A percentile compares a stretch with the other conserved stretches of the same genome.
phyloP scores from a whole-genome alignment of 2,329 filamentous ascomycete genomes.

The Phyllosticta paracitricarpa region DNA sequence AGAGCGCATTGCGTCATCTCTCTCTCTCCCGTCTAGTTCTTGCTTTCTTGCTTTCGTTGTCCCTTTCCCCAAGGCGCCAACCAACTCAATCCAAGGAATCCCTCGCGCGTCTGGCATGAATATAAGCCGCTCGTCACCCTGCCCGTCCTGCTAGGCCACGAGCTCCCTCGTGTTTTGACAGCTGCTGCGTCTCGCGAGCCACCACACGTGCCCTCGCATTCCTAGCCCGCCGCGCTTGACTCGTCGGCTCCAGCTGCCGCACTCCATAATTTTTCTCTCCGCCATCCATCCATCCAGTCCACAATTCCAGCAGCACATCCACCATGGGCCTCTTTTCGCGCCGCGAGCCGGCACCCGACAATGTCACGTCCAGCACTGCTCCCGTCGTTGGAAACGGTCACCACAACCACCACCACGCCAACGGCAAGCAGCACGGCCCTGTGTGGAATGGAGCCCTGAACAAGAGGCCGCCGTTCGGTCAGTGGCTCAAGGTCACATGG shows the following conservation, averaged over 20 bases:
- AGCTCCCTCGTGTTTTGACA: not conserved
- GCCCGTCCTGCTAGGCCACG: not conserved
- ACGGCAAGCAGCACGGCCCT: not conserved
- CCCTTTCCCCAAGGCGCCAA: not conserved
- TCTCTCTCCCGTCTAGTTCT: not conserved
- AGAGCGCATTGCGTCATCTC: not conserved
- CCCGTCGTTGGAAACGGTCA: constrained; percentile 14
- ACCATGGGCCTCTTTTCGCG: constrained; percentile 31
- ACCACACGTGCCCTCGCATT: not conserved
- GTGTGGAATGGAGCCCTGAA: not conserved
- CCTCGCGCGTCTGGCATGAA: not conserved
- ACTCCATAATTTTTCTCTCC: not conserved
- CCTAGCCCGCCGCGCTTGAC: not conserved
- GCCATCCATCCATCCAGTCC: not conserved
- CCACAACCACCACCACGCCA: not conserved
- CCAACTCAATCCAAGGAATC: not conserved
- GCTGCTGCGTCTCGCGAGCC: not conserved
- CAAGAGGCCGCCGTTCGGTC: constrained; percentile 49
- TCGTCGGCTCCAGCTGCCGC: not conserved
- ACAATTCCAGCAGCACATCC: not conserved
- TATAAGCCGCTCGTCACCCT: not conserved
- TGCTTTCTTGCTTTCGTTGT: not conserved
- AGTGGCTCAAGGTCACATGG: constrained; percentile 60
- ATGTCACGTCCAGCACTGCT: constrained; percentile 24
- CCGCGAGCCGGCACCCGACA: constrained; percentile 24